Evolutionary conservation across 2,329 filamentous ascomycete species (phyloP), one percentile per base, ranked within the genome.

Genomic region (Colletotrichum phormii): DNA sequence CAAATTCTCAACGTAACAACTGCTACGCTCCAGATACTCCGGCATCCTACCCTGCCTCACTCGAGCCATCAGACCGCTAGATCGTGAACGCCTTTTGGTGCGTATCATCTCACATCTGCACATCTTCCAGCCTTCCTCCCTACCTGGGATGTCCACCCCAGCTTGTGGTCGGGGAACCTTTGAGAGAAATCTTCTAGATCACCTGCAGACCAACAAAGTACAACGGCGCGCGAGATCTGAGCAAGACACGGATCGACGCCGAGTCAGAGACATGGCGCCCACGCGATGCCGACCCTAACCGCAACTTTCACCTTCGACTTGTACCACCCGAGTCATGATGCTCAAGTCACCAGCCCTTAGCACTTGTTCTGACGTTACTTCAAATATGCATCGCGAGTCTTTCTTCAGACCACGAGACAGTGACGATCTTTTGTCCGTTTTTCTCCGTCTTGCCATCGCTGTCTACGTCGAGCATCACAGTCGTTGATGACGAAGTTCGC

Each of bases 181-280:
- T 18, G 51, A 11, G 59, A 29, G 26, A 7, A 7, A 26, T 11
- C 24, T 13, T 33, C 61, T 37, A 24, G 5, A 72, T 70, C 70
- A 70, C 66, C 71, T 72, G 71, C 31, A 51, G 22, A 18, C 8
- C 63, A 60, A 53, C 42, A 49, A 15, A 53, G 15, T 57, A 60
- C 67, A 72, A 64, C 66, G 60, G 60, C 55, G 49, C 37, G 46
- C 60, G 60, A 69, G 22, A 70, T 49, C 60, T 54, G 66, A 49
- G 58, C 66, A 51, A 61, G 71, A 64, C 66, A 70, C 60, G 33
- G 66, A 70, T 72, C 71, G 42, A 66, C 55, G 37, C 66, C 59
- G 71, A 61, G 60, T 72, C 66, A 72, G 65, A 70, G 66, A 57
- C 59, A 61, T 70, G 66, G 66, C 66, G 54, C 35, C 71, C 69